A percentile compares a stretch with the other conserved stretches of the same genome.
phyloP scores from a whole-genome alignment of 345 rosid genomes.

The Boechera retrofracta region DNA sequence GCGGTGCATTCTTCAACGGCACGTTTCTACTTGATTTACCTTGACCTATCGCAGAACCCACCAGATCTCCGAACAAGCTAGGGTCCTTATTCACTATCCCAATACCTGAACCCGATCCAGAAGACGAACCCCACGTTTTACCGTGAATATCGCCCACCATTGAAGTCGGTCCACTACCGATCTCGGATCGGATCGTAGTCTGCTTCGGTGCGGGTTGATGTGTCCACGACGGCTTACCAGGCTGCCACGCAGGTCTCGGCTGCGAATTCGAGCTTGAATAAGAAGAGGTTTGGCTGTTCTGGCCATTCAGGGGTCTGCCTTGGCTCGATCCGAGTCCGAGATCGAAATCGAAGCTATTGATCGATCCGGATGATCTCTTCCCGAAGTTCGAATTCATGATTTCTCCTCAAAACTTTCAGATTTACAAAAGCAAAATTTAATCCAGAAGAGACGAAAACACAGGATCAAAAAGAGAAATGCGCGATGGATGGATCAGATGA shows the following conservation, averaged over 20 bases:
- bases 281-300: slow-evolving; percentile 61
- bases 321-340: slow-evolving; percentile 78
- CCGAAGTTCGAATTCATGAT: slow-evolving; percentile 68
- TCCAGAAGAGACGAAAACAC: background rate
- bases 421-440: background rate
- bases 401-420: slow-evolving; percentile 14
- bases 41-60: slow-evolving; percentile 77
- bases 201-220: slow-evolving; percentile 77
- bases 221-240: slow-evolving; percentile 83
- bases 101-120: slow-evolving; percentile 55
- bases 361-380: slow-evolving; percentile 63
- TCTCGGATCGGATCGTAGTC: slow-evolving; percentile 46
- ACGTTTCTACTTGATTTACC: slow-evolving; percentile 62
- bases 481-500: slow-evolving; percentile 13
- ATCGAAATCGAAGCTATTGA: slow-evolving; percentile 66
- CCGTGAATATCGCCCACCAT: slow-evolving; percentile 95
- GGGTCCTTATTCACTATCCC: slow-evolving; percentile 79
- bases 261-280: slow-evolving; percentile 60
- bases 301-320: slow-evolving; percentile 69
- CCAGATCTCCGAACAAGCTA: slow-evolving; percentile 85
- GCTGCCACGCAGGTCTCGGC: slow-evolving; percentile 73
- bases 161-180: slow-evolving; percentile 63
- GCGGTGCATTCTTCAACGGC: slow-evolving; percentile 69
- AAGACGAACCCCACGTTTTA: slow-evolving; percentile 75
- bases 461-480: slow-evolving; percentile 21